Evolutionary conservation across 306 rosid genomes (phyloP).

Genomic region (Trichosanthes truncata): DNA sequence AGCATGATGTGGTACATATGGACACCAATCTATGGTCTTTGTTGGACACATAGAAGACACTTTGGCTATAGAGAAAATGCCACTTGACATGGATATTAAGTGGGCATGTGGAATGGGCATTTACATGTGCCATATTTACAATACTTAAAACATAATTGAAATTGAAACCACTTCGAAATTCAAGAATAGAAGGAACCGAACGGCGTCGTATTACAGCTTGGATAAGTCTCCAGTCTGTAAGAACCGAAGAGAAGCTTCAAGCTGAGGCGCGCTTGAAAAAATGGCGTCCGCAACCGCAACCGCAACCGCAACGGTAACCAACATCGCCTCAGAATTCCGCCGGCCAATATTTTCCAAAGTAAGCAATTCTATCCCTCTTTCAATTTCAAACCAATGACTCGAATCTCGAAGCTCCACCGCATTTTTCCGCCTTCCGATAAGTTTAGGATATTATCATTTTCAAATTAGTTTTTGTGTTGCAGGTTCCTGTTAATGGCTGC

Average conservation of each 20-base stretch:
- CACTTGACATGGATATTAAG: too few relatives aligned
- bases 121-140: too few relatives aligned
- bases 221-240: background rate
- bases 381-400: background rate
- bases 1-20: too few relatives aligned
- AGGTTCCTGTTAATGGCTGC: constrained; percentile 15
- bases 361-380: background rate
- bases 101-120: too few relatives aligned
- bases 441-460: background rate
- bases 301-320: background rate
- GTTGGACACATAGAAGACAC: too few relatives aligned
- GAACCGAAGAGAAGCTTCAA: background rate
- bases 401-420: background rate
- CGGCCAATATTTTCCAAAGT: background rate
- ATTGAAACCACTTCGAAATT: too few relatives aligned
- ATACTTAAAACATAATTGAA: too few relatives aligned
- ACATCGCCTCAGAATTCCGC: background rate
- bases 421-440: background rate
- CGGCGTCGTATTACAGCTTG: background rate
- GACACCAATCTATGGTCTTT: too few relatives aligned
- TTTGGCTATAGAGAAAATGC: too few relatives aligned
- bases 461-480: background rate
- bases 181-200: background rate
- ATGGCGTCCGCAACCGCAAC: constrained; percentile 8
- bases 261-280: background rate